Base-by-base conservation (phyloP, 371 early-diverging fungal genomes). In the Batkoa obscura region DNA sequence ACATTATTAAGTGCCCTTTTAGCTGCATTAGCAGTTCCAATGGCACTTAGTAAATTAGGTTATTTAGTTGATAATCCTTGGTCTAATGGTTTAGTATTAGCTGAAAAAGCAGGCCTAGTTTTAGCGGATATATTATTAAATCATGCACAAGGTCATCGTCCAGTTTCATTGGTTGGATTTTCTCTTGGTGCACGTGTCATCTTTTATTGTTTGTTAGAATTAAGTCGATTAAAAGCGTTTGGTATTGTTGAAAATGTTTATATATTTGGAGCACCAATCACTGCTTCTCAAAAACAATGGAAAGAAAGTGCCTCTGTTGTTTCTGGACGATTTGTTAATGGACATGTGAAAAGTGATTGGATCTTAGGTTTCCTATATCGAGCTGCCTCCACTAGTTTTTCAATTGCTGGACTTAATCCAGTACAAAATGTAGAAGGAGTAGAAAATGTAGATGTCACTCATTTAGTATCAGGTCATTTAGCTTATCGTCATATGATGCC, bases 21-120 rank as follows among this genome's bases (percentile, higher is more conserved):
- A 43, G 80, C 88, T 3, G 91, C 88, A 3, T 72, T 94, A 39
- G 78, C 88, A 0, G 87, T 86, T 64, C 94, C 96, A 5, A 68
- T 93, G 66, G 87, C 89, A 55, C 62, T 87, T 55, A 76, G 90
- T 57, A 92, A 93, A 61, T 68, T 94, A 15, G 89, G 86, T 0
- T 92, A 91, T 59, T 71, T 90, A 62, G 77, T 95, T 35, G 96
- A 95, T 62, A 95, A 94, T 64, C 96, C 96, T 2, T 95, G 96
- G 96, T 85, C 85, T 23, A 85, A 78, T 53, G 90, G 84, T n/a
- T 66, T 90, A 38, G 84, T 81, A 58, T 80, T 88, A 45, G 90
- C 93, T 13, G 69, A 79, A 42, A 75, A 84, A 51, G 89, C 93
- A 0, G 94, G 94, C 1, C 72, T 86, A 31, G 73, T 86, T 37